Percentiles rank a stretch among this genome's conserved stretches.
These are phyloP conservation scores for Yamadazyma buinensis DNA, from an alignment of 1,139 yeast species.

Conservation along the genomic window DNA sequence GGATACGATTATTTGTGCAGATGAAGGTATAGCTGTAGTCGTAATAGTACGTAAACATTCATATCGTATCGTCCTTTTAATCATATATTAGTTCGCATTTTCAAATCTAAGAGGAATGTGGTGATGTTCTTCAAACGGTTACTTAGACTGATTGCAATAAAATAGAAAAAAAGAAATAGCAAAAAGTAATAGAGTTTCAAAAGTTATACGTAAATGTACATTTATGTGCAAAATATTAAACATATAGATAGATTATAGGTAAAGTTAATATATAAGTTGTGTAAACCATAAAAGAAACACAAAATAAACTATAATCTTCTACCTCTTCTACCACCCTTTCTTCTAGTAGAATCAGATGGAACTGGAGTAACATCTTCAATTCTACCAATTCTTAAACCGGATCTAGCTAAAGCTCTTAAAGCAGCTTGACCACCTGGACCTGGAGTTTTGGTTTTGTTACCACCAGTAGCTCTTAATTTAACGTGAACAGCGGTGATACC, in stretches of 20 bases:
- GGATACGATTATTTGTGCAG: too few relatives aligned
- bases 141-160: too few relatives aligned
- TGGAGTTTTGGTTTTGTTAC: constrained; percentile 99
- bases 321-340: constrained; percentile 99
- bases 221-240: constrained; percentile 16
- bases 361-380: constrained; percentile 99
- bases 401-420: constrained; percentile 99
- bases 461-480: constrained; percentile 99
- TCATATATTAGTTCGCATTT: too few relatives aligned
- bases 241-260: constrained; percentile 5
- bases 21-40: too few relatives aligned
- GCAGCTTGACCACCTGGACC: constrained; percentile 99
- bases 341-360: constrained; percentile 99
- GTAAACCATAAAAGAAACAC: too few relatives aligned
- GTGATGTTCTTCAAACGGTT: too few relatives aligned
- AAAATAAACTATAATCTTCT: constrained; percentile 83
- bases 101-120: too few relatives aligned
- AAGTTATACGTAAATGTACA: constrained; percentile 19
- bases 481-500: constrained; percentile 99
- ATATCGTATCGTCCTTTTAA: too few relatives aligned
- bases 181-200: too few relatives aligned
- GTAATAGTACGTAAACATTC: too few relatives aligned
- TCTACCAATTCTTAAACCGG: constrained; percentile 99
- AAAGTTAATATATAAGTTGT: too few relatives aligned
- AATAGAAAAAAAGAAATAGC: too few relatives aligned